Evolutionary conservation across 192 early-diverging fungal species (phyloP).

Genomic region (Lobulomyces angularis): DNA sequence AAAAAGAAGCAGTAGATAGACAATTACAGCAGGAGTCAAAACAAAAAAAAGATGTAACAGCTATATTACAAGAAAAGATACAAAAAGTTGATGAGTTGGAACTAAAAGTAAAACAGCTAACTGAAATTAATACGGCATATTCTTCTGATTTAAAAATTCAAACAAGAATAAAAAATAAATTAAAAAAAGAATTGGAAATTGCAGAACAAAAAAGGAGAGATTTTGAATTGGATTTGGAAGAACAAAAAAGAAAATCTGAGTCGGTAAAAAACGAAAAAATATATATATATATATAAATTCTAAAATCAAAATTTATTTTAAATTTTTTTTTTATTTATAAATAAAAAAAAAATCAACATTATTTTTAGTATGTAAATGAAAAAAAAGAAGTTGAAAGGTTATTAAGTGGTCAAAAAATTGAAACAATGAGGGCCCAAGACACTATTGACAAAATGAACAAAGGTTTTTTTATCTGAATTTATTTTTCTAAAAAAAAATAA

Average conservation of each 20-base stretch:
- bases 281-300: too few species aligned
- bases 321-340: too few species aligned
- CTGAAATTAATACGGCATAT: conserved; percentile 31
- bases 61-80: too few species aligned
- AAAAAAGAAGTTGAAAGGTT: conserved; percentile 23
- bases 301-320: too few species aligned
- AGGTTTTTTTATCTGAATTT: neutral
- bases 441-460: conserved; percentile 27
- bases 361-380: conserved; percentile 13
- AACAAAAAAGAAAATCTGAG: conserved; percentile 22
- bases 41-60: too few species aligned
- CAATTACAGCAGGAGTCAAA: too few species aligned
- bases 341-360: too few species aligned
- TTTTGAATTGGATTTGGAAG: conserved; percentile 16
- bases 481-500: neutral
- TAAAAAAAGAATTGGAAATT: conserved; percentile 29
- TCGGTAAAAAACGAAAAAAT: too few species aligned
- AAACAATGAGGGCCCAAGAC: conserved; percentile 23
- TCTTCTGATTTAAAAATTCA: conserved; percentile 36
- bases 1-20: too few species aligned
- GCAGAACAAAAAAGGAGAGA: conserved; percentile 7
- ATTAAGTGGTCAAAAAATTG: conserved; percentile 24
- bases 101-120: conserved; percentile 18
- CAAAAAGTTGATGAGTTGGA: conserved; percentile 24
- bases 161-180: conserved; percentile 26